Base-by-base conservation (phyloP, 78 protist genomes). In the Emiliania huxleyi region DNA sequence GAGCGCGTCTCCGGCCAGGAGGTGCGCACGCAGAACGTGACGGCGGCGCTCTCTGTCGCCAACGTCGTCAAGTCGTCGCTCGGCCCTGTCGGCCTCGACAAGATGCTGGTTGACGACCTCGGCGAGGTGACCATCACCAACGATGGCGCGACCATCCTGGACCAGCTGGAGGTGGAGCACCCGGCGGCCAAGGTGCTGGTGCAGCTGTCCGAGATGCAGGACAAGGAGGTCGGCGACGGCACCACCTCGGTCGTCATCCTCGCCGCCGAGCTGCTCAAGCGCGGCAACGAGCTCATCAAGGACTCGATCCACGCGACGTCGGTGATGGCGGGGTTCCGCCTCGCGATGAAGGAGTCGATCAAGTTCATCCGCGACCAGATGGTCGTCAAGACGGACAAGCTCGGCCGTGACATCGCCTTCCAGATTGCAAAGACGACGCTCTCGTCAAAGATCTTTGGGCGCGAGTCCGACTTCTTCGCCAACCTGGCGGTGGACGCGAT, bases 51-150 rank as follows among this genome's bases (percentile, higher is more conserved):
- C 35, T 97, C 99, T 3, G 92, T 99, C 23, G 98, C 99, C 42
- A 99, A 99, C 96, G 95, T 99, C 79, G 98, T 99, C 83, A 98
- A 97, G 96, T 93, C 97, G 49, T 98, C 99, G 43, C 96, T 99
- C 48, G 99, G 99, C 52, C 99, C 99, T 19, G 95, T 96, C n/a
- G 99, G 99, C 3, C 96, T 98, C 45, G 99, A 99, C 93, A 99
- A 99, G 97, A 99, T 99, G 99, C 94, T 99, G 2, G 99, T 99
- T 4, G 99, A 99, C 94, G 98, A 99, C 38, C 92, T 99, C 43
- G 96, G 96, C 56, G 96, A 95, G 37, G 96, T 95, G 35, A 91
- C 69, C 37, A 93, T 95, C 90, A 90, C 95, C 42, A 95, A 93
- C 95, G 99, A 98, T 83, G 99, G 99, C 23, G 99, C 99, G 6